Evolutionary conservation across 768 basidiomycete species (phyloP).

Genomic region (Crepidotus variabilis): DNA sequence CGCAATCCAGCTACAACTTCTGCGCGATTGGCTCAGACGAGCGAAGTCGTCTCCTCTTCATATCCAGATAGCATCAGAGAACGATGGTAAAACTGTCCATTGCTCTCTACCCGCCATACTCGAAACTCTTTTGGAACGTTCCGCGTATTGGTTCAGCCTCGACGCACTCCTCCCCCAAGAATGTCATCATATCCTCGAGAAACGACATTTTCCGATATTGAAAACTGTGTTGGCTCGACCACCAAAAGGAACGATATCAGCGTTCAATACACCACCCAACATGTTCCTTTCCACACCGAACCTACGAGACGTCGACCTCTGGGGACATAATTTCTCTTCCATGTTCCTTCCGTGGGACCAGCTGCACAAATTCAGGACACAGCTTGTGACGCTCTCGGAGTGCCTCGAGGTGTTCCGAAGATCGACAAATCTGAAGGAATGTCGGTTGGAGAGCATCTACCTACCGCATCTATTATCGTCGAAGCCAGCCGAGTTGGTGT

Average conservation of each 20-base stretch:
- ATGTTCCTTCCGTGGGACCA: constrained; percentile 21
- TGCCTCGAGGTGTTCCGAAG: constrained; percentile 16
- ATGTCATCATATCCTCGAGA: constrained; percentile 19
- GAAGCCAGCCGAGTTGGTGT: constrained; percentile 3
- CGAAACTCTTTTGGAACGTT: constrained; percentile 16
- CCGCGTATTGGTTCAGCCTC: constrained; percentile 18
- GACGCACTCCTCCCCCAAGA: constrained; percentile 19
- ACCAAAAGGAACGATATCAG: constrained; percentile 20
- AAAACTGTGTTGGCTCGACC: constrained; percentile 7
- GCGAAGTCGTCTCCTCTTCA: constrained; percentile 14
- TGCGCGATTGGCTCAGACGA: constrained; percentile 16
- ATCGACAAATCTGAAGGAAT: constrained; percentile 17
- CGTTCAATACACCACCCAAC: constrained; percentile 21
- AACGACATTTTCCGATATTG: constrained; percentile 13
- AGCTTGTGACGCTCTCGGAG: constrained; percentile 20
- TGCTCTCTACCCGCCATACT: constrained; percentile 14
- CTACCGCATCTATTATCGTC: constrained; percentile 9
- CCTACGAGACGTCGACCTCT: constrained; percentile 18
- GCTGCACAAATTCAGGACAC: constrained; percentile 17
- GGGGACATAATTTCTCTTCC: constrained; percentile 20
- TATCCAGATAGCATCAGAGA: constrained; percentile 18
- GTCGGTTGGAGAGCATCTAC: constrained; percentile 19
- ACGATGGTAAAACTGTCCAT: constrained; percentile 16
- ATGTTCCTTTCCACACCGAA: constrained; percentile 19
- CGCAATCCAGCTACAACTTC: background rate